Percentiles rank a stretch among this genome's conserved stretches.
These are phyloP conservation scores for Adansonia gregorii DNA, from an alignment of 441 rosid species.

Conservation along the genomic window DNA sequence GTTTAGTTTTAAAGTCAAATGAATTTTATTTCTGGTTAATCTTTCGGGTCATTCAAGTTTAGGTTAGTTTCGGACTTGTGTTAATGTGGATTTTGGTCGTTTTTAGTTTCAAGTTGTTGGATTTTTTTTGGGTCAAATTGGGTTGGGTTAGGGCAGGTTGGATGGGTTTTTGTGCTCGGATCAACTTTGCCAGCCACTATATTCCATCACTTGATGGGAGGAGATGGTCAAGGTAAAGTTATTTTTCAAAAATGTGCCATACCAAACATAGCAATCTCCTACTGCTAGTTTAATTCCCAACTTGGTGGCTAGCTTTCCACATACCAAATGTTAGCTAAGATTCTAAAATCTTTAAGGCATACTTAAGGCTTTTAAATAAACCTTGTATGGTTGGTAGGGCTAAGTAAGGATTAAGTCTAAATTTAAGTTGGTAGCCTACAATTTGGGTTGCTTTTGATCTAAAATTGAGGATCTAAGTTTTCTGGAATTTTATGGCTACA, in stretches of 20 bases:
- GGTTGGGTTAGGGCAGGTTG: conserved; percentile 6
- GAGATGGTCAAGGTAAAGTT: not conserved
- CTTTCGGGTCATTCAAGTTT: not conserved
- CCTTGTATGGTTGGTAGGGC: not conserved
- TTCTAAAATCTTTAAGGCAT: not conserved
- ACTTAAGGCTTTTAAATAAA: not conserved
- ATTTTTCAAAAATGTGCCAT: not conserved
- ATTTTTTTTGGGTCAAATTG: not conserved
- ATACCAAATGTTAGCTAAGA: not conserved
- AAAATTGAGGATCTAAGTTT: not conserved
- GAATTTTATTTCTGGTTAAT: not conserved
- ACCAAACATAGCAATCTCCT: not conserved
- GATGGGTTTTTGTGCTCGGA: not conserved
- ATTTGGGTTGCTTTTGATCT: not conserved
- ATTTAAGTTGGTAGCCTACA: not conserved
- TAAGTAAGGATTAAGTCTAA: not conserved
- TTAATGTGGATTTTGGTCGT: not conserved
- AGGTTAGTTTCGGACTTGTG: not conserved
- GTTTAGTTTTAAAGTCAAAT: conserved; percentile 2
- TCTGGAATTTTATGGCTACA: not conserved
- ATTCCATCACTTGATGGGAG: not conserved
- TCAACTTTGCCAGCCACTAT: not conserved
- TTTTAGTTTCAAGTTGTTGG: not conserved
- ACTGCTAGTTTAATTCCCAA: not conserved
- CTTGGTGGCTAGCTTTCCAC: not conserved